Conservation (phyloP, 73 alveolate genomes). For the Symbiodinium pilosum region DNA sequence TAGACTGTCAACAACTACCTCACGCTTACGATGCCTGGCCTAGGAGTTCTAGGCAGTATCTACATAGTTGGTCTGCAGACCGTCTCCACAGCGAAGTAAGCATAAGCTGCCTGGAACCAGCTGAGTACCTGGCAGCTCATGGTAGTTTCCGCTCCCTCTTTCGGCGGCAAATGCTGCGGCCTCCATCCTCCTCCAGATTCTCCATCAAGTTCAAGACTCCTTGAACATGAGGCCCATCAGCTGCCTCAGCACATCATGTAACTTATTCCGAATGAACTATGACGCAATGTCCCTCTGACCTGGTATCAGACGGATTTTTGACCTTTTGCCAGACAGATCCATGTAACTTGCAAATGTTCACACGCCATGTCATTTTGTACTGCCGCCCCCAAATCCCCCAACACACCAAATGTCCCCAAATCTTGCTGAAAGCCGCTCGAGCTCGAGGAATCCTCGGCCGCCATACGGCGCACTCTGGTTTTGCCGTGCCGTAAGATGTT, state of each 20-base stretch:
- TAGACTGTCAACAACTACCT: neutral
- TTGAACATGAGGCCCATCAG: slow-evolving; percentile 68
- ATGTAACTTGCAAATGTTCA: no score
- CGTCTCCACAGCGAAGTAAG: no score
- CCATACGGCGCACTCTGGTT: neutral
- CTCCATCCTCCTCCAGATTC: slow-evolving; percentile 78
- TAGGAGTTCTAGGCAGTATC: no score
- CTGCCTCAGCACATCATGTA: slow-evolving; percentile 55
- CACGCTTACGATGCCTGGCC: neutral
- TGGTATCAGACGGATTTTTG: no score
- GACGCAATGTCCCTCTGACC: no score
- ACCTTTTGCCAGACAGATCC: no score
- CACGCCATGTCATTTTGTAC: no score
- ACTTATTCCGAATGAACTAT: no score
- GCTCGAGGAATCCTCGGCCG: neutral
- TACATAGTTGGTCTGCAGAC: no score
- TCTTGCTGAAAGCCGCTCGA: neutral
- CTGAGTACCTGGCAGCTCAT: slow-evolving; percentile 19
- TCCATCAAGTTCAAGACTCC: slow-evolving; percentile 59
- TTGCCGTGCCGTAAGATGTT: no score
- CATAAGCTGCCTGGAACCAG: slow-evolving; percentile 35
- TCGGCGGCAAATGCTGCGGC: neutral
- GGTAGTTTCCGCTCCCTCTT: neutral
- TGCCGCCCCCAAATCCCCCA: no score
- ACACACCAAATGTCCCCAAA: neutral